These are phyloP conservation scores for Manihot esculenta DNA, from an alignment of 441 rosid species.

Conservation along the genomic window DNA sequence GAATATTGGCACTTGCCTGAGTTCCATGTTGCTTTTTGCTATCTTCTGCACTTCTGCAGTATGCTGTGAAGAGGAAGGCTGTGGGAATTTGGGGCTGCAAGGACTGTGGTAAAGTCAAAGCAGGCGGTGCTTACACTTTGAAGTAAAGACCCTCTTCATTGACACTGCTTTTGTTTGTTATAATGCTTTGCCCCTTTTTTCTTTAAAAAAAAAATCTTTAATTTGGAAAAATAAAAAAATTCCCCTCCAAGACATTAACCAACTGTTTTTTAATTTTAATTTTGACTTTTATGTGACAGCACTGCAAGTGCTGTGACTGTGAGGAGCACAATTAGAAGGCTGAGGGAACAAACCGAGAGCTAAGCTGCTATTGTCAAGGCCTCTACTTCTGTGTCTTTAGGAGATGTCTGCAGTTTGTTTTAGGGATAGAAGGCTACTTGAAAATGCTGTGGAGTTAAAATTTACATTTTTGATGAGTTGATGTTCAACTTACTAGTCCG, in stretches of 20 bases:
- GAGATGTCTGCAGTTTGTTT: not conserved
- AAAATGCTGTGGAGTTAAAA: slow-evolving; percentile 16
- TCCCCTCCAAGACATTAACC: not conserved
- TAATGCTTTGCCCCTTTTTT: not conserved
- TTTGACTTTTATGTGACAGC: slow-evolving; percentile 41
- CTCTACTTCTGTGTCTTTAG: not conserved
- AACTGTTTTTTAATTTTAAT: too few relatives aligned
- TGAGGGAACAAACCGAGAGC: slow-evolving; percentile 91
- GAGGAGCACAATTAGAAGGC: slow-evolving; percentile 83
- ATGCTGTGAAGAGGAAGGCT: slow-evolving; percentile 87
- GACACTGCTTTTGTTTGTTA: not conserved
- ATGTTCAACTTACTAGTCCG: not conserved
- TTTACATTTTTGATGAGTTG: not conserved
- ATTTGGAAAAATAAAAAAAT: too few relatives aligned
- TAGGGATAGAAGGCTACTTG: slow-evolving; percentile 9
- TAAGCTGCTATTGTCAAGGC: slow-evolving; percentile 25
- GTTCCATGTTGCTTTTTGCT: not conserved
- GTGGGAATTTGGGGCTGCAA: slow-evolving; percentile 97
- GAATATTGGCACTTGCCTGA: not conserved
- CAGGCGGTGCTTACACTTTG: slow-evolving; percentile 95
- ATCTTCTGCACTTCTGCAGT: slow-evolving; percentile 37
- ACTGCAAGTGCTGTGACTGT: slow-evolving; percentile 88
- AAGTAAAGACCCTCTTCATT: slow-evolving; percentile 45
- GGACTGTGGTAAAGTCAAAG: slow-evolving; percentile 88
- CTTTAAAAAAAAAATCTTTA: too few relatives aligned